Base-by-base conservation (phyloP, 2,329 filamentous ascomycete species). In the Penicillium digitatum region DNA sequence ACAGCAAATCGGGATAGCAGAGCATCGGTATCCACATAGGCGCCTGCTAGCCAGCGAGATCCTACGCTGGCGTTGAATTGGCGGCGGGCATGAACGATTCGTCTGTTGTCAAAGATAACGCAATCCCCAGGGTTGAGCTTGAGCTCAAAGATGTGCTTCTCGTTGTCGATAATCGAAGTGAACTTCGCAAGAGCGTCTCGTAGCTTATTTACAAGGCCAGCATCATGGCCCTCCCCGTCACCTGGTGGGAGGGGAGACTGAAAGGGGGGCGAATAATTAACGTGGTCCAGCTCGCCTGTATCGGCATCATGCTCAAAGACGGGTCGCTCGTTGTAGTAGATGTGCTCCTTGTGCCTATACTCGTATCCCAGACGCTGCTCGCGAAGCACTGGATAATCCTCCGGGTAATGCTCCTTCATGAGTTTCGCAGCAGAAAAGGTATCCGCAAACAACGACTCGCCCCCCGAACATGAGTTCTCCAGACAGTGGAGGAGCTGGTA, bases 401-500 rank as follows among this genome's bases (percentile, higher is more conserved):
- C 9, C 0, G 49, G 62, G 7, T 57, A 8, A 1, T 34, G 9
- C 0, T 31, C n/a, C 5, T 48, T 56, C 31, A 76, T 58, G 1
- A 58, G 12, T 1, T 49, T 16, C 0, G 82, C 86, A 0, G 87
- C 87, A 46, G 78, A 77, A 62, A 88, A 82, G 35, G 86, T 81
- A 74, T 97, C 92, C 56, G 85, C 85, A 75, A 97, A 99, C 49
- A 95, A 79, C 1, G 90, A 95, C 65, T 90, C 87, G 44, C 93
- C 94, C 18, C 93, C 93, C 0, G 81, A 76, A 62, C 86, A 87
- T 1, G 85, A 87, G 66, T 95, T 95, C 59, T 88, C 82, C 39
- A 97, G 79, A 67, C 91, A 96, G 74, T 97, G 94, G 4, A 97
- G 83, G 24, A 97, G 78, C 73, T 99, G 93, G 48, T 94, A 83